phyloP scores from a whole-genome alignment of 139 green algal genomes.

The Pseudopediastrum boryanum region DNA sequence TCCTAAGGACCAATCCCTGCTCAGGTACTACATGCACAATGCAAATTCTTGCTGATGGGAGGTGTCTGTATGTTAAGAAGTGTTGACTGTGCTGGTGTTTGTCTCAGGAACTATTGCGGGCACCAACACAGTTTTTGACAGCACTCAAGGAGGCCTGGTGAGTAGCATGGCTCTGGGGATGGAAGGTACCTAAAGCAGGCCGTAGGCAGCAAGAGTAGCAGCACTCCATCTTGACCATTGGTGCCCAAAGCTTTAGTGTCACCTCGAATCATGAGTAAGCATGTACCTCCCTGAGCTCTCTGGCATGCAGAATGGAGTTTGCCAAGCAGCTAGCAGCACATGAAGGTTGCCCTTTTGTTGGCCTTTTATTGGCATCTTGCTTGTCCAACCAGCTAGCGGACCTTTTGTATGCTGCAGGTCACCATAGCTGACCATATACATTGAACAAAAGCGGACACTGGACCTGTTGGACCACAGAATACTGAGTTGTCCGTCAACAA shows the following conservation, averaged over 20 bases:
- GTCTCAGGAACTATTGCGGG: background rate
- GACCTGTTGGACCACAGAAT: too few species aligned
- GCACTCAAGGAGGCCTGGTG: slow-evolving; percentile 18
- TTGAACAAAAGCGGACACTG: too few species aligned
- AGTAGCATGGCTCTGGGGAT: slow-evolving; percentile 7
- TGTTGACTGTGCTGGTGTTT: background rate
- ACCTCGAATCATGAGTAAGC: background rate
- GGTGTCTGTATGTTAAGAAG: background rate
- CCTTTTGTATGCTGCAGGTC: too few species aligned
- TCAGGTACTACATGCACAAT: too few species aligned
- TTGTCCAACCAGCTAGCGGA: too few species aligned
- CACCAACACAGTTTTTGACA: slow-evolving; percentile 20
- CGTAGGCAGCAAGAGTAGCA: background rate
- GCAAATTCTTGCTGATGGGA: background rate
- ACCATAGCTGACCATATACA: too few species aligned
- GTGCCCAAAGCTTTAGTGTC: background rate
- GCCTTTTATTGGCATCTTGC: background rate
- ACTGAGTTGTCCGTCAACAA: too few species aligned
- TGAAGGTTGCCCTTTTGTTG: background rate
- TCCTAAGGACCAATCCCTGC: too few species aligned
- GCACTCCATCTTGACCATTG: background rate
- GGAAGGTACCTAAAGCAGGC: background rate
- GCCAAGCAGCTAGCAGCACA: background rate
- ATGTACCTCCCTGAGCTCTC: background rate
- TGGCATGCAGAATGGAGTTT: too few species aligned